Evolutionary conservation across 73 alveolate species (phyloP).

Genomic region (Paramecium sonneborni): DNA sequence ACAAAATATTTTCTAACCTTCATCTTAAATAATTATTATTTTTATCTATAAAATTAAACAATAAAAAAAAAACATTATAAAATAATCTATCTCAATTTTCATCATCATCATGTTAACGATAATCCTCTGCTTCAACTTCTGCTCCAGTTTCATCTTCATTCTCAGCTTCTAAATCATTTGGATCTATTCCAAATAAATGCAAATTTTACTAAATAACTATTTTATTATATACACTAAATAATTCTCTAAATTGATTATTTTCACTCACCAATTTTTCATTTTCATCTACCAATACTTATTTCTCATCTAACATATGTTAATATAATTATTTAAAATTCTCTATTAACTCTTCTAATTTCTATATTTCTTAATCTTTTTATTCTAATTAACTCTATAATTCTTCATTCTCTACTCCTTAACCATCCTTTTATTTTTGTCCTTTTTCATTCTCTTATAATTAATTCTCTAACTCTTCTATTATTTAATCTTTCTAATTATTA

Average conservation of each 20-base stretch:
- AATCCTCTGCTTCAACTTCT: constrained; percentile 8
- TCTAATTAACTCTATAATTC: neutral
- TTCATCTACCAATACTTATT: constrained; percentile 6
- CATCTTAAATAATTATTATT: neutral
- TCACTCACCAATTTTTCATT: neutral
- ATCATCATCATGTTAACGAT: neutral
- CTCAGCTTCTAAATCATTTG: neutral
- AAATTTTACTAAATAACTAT: constrained; percentile 34
- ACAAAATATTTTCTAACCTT: neutral
- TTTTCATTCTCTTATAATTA: neutral
- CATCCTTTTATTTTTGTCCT: neutral
- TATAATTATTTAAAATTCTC: constrained; percentile 44
- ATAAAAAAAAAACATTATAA: neutral
- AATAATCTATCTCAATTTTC: neutral
- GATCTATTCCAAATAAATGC: constrained; percentile 38
- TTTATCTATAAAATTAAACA: neutral
- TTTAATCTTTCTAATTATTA: neutral
- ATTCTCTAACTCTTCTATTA: neutral
- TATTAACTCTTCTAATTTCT: constrained; percentile 8
- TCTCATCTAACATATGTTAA: constrained; percentile 45
- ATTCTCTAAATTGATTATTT: constrained; percentile 42
- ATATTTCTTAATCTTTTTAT: neutral
- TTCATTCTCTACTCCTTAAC: neutral
- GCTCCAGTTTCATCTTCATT: neutral
- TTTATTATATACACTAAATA: neutral